Evolutionary conservation across 1,139 yeast genomes (phyloP), one percentile per base, ranked within the genome.

Genomic region (Wickerhamomyces sp.): DNA sequence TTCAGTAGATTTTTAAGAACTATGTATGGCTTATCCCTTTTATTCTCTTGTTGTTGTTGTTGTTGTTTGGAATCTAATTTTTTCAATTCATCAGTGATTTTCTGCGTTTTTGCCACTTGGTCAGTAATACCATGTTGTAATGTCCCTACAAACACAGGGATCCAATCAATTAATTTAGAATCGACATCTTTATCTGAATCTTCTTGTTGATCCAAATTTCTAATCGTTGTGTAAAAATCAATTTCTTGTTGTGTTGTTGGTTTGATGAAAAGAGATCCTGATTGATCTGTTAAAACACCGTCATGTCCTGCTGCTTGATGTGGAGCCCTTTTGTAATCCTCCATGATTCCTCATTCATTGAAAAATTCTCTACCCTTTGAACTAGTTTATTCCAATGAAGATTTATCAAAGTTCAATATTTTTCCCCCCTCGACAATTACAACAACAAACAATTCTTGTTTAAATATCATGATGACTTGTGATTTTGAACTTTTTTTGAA

Each of bases 241-340:
- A 82, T 59, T 57, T 91, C 98, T 46, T 75, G 78, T 18, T 58
- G 59, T 0, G 61, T 55, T 0, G 91, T 68, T 0, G 80, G 77
- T 57, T 91, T 91, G 39, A 85, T 75, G 49, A 88, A 82, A 17
- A 89, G 59, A 10, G 73, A 60, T 2, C 89, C 94, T 20, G 70
- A 70, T 5, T 57, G 62, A 27, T 78, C 76, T 17, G 73, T 73
- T 43, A 87, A 52, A 11, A 83, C 73, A 0, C 96, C 97, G 13
- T 70, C 83, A 53, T 91, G 98, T 10, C 98, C 98, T 0, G 97
- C 98, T 3, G 94, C 97, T 54, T 72, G 72, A 32, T 51, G 54
- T 16, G 37, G 19, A 6, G 43, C 42, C 25, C 31, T 31, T 3
- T 16, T 18, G 29, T 35, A 42, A 3, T 37, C 38, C 6, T 28